A percentile compares a stretch with the other conserved stretches of the same genome.
These are phyloP conservation scores for Thraustochytrium sp. DNA, from an alignment of 352 stramenopile genomes.

Conservation along the genomic window DNA sequence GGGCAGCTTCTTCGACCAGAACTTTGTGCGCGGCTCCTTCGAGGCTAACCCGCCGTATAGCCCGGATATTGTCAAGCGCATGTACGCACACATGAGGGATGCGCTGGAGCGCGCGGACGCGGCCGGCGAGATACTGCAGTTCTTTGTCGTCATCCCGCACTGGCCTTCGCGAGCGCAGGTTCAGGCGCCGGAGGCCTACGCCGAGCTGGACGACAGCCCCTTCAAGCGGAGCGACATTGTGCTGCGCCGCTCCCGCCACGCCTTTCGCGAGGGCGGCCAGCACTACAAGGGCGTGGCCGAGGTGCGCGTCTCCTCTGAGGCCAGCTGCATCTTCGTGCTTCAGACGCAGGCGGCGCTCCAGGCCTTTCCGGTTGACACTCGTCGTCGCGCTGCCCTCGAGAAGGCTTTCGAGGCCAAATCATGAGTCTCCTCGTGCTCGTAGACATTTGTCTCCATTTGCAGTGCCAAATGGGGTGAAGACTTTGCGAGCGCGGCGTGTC, in stretches of 20 bases:
- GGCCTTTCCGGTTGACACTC: not conserved
- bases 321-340: not conserved
- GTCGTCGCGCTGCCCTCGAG: not conserved
- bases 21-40: conserved; percentile 68
- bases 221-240: not conserved
- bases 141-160: not conserved
- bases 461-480: not conserved
- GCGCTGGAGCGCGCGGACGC: not conserved
- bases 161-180: not conserved
- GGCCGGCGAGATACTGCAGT: not conserved
- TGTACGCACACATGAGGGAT: conserved; percentile 73
- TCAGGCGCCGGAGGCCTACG: not conserved
- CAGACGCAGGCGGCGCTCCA: not conserved
- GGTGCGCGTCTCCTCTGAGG: not conserved
- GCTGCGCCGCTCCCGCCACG: not conserved
- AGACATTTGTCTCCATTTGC: not conserved
- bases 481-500: not conserved
- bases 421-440: no score
- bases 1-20: conserved; percentile 83
- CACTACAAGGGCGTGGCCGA: conserved; percentile 8
- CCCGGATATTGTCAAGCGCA: conserved; percentile 72
- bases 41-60: conserved; percentile 85
- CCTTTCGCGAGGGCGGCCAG: not conserved
- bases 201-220: not conserved
- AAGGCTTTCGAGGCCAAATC: not conserved